These are phyloP conservation scores for Aspergillus taichungensis DNA, from an alignment of 495 filamentous ascomycete genomes.

Conservation along the genomic window DNA sequence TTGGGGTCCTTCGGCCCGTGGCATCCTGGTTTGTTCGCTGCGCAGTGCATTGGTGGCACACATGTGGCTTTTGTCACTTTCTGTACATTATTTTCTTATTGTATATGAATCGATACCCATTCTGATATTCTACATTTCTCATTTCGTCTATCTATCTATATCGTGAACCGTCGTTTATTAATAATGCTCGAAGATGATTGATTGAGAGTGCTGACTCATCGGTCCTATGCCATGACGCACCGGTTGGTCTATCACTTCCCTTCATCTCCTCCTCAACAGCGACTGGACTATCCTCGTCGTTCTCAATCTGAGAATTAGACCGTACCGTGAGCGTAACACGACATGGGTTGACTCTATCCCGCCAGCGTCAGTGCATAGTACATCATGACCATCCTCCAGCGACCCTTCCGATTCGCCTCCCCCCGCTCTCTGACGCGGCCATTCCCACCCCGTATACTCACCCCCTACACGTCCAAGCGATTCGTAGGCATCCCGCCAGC, in stretches of 20 bases:
- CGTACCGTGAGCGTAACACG: not conserved
- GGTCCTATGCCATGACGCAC: not conserved
- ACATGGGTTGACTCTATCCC: not conserved
- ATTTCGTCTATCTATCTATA: too few relatives aligned
- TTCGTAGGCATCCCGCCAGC: slow-evolving; percentile 63
- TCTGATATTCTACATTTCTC: too few relatives aligned
- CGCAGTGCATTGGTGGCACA: too few relatives aligned
- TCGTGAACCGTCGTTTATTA: not conserved
- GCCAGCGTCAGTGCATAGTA: not conserved
- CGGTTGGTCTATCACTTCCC: not conserved
- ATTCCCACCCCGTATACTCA: not conserved
- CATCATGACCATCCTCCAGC: slow-evolving; percentile 9
- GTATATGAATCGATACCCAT: too few relatives aligned
- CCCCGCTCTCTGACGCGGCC: not conserved
- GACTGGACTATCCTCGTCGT: not conserved
- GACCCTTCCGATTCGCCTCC: slow-evolving; percentile 1
- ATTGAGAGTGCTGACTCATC: not conserved
- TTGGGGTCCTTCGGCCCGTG: too few relatives aligned
- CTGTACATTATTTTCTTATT: too few relatives aligned
- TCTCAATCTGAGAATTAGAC: not conserved
- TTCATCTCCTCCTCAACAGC: not conserved
- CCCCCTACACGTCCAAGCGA: slow-evolving; percentile 17
- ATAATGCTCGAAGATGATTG: not conserved
- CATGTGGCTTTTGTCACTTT: too few relatives aligned
- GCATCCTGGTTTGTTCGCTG: too few relatives aligned